Evolutionary conservation across 2,329 filamentous ascomycete species (phyloP).

Genomic region (Teratosphaeria epicoccoides): DNA sequence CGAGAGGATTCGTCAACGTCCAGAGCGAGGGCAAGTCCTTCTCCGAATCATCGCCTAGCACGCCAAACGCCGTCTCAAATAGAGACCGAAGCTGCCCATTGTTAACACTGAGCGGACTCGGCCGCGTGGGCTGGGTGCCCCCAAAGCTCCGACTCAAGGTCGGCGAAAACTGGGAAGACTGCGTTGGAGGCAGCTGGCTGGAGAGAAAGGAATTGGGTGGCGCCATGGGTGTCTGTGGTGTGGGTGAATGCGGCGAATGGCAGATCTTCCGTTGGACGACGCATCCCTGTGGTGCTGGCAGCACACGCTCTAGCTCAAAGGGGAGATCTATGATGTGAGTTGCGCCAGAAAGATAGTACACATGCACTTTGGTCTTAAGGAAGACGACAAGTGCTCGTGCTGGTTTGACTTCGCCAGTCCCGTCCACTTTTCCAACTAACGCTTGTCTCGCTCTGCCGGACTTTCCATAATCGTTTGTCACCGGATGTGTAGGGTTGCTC

Average conservation of each 20-base stretch:
- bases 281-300: conserved; percentile 70
- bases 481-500: background rate
- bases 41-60: conserved; percentile 8
- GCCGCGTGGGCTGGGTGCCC: conserved; percentile 12
- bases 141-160: conserved; percentile 17
- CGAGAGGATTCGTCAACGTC: conserved; percentile 72
- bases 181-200: conserved; percentile 43
- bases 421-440: background rate
- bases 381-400: conserved; percentile 69
- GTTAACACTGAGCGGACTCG: conserved; percentile 14
- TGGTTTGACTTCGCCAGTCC: background rate
- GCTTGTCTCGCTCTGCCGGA: background rate
- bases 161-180: conserved; percentile 30
- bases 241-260: conserved; percentile 13
- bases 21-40: conserved; percentile 64
- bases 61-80: conserved; percentile 16
- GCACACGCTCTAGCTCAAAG: conserved; percentile 83
- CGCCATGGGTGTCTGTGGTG: conserved; percentile 40
- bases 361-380: conserved; percentile 81
- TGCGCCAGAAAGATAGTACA: conserved; percentile 81
- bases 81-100: conserved; percentile 18
- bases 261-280: conserved; percentile 68
- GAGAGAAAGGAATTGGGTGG: conserved; percentile 78
- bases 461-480: background rate
- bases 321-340: conserved; percentile 86